A percentile compares a stretch with the other conserved stretches of the same genome.
phyloP scores from a whole-genome alignment of 1,284 basidiomycete species.

The Gomphus sp. region DNA sequence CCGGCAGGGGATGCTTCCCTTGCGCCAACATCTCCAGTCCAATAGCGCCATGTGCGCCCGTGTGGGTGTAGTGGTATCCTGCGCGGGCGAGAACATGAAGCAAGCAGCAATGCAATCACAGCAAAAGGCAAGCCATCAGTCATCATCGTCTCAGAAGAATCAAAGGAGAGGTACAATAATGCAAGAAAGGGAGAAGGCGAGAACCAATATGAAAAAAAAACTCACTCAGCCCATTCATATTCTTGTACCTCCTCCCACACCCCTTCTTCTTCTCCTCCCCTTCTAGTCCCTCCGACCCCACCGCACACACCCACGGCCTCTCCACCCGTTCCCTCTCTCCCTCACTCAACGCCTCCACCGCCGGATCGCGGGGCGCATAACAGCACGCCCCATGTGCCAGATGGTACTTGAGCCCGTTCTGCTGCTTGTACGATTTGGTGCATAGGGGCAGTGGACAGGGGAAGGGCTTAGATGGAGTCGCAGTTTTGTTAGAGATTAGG shows the following conservation, averaged over 20 bases:
- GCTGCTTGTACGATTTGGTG: slow-evolving; percentile 98
- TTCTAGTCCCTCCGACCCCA: slow-evolving; percentile 70
- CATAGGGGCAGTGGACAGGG: slow-evolving; percentile 95
- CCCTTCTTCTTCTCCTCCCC: slow-evolving; percentile 63
- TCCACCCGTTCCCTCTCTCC: slow-evolving; percentile 72
- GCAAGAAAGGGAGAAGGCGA: too few relatives aligned
- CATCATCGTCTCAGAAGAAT: slow-evolving; percentile 1
- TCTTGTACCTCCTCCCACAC: slow-evolving; percentile 93
- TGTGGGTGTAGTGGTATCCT: slow-evolving; percentile 94
- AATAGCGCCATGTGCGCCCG: slow-evolving; percentile 87
- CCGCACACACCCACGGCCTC: slow-evolving; percentile 82
- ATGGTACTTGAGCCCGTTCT: slow-evolving; percentile 45
- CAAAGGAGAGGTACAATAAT: background rate
- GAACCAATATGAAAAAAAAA: too few relatives aligned
- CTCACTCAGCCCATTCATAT: slow-evolving; percentile 86
- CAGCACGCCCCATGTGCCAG: too few relatives aligned
- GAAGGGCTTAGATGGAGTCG: slow-evolving; percentile 76
- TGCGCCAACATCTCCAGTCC: slow-evolving; percentile 79
- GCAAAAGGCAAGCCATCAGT: background rate
- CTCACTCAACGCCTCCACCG: slow-evolving; percentile 58
- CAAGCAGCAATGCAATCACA: too few relatives aligned
- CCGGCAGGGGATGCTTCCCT: slow-evolving; percentile 50
- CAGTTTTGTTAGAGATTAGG: slow-evolving; percentile 17
- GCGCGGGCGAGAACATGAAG: background rate
- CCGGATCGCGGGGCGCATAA: too few relatives aligned